Base-by-base conservation (phyloP, 2,329 filamentous ascomycete genomes). In the Arthrinium phaeospermum region DNA sequence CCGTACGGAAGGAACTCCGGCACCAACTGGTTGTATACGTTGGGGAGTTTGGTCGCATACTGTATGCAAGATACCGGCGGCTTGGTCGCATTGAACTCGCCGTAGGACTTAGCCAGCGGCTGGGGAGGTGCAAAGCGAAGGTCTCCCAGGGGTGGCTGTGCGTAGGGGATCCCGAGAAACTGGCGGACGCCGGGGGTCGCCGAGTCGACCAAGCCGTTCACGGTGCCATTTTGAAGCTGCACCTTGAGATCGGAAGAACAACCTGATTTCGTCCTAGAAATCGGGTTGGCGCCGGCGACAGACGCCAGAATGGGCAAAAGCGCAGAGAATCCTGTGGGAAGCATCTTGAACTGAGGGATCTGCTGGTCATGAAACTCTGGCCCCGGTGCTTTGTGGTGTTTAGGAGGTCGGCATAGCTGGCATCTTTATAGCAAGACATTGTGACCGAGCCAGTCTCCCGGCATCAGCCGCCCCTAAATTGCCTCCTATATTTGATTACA, bases 111-210 rank as follows among this genome's bases (percentile, higher is more conserved):
- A 14, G 37, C 68, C 14, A 74, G 70, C 8, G 70, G 73, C 61
- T 77, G 70, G 1, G 79, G 77, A 12, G 78, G 76, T 16, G 73
- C 70, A 68, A 79, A 80, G 10, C 79, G 78, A 13, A 76, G 75
- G 7, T 71, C 22, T n/a, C 71, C 73, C 2, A 77, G n/a, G 0
- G 80, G 80, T 12, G 79, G 78, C n/a, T 75, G 61, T 1, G 78
- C 79, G 69, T 76, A 81, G 8, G 79, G 79, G 49, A 81, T 79
- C 0, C 78, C 78, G 27, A 81, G 75, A 69, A 79, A 81, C 70
- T 78, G 76, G 68, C 68, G 68, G 14, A 70, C 68, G 22, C 49
- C 68, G 46, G 68, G 47, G 30, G 68, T 70, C 22, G 46, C 49
- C 2, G 47, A 16, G 14, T 53, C 30, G 27, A 53, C 37, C 22